Percentiles rank a stretch among this genome's conserved stretches.
phyloP scores from a whole-genome alignment of 768 basidiomycete genomes.

The Zangia roseola region DNA sequence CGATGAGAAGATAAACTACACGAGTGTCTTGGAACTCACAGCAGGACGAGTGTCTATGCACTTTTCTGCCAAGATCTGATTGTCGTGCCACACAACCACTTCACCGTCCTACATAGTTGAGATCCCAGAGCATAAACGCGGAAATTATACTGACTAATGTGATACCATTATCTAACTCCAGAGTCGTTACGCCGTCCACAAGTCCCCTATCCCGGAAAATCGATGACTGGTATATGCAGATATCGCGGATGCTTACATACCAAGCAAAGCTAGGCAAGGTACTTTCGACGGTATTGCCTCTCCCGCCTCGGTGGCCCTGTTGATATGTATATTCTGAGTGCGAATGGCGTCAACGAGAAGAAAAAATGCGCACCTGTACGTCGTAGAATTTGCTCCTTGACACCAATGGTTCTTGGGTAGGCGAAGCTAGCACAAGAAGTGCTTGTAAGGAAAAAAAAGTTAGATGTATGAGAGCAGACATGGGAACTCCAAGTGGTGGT shows the following conservation, averaged over 20 bases:
- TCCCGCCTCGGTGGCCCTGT: conserved; percentile 74
- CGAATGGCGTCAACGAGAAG: conserved; percentile 2
- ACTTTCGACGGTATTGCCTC: conserved; percentile 74
- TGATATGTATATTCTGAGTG: not conserved
- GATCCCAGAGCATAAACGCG: not conserved
- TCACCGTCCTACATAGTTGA: conserved; percentile 57
- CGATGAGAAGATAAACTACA: not conserved
- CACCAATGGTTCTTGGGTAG: conserved; percentile 26
- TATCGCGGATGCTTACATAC: conserved; percentile 36
- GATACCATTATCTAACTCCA: conserved; percentile 79
- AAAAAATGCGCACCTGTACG: conserved; percentile 41
- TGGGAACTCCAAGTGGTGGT: conserved; percentile 3
- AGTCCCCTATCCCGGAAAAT: conserved; percentile 51
- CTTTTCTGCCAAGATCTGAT: conserved; percentile 58
- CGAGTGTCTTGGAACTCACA: conserved; percentile 36
- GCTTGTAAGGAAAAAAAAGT: conserved; percentile 1
- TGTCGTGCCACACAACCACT: conserved; percentile 82
- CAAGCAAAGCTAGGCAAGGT: conserved; percentile 75
- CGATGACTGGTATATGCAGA: conserved; percentile 2
- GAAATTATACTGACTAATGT: conserved; percentile 49
- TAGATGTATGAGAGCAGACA: conserved; percentile 15
- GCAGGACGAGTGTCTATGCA: conserved; percentile 67
- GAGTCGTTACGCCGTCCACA: conserved; percentile 70
- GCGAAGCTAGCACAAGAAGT: conserved; percentile 24
- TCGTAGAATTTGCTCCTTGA: conserved; percentile 41